phyloP scores from a whole-genome alignment of 2,329 filamentous ascomycete genomes.

The Botrytis sinoallii region DNA sequence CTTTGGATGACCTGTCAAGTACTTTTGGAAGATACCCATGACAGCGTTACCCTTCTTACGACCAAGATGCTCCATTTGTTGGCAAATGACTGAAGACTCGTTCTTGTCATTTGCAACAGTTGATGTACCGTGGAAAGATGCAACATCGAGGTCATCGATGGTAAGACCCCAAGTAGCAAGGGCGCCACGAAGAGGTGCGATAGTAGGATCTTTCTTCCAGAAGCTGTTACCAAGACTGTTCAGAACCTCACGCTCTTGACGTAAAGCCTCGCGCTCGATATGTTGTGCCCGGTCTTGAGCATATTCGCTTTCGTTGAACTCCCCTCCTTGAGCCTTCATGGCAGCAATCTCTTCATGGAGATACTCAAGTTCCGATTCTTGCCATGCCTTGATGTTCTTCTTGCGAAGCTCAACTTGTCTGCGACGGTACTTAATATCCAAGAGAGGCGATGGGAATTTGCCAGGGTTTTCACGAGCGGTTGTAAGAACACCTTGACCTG shows the following conservation, averaged over 20 bases:
- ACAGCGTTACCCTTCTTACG: constrained; percentile 95
- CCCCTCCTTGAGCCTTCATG: constrained; percentile 75
- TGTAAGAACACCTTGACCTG: constrained; percentile 93
- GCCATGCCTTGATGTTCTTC: constrained; percentile 93
- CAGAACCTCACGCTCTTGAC: constrained; percentile 91
- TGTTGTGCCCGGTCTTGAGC: constrained; percentile 79
- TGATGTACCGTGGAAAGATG: constrained; percentile 98
- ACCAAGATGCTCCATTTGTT: constrained; percentile 92
- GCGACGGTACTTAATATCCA: constrained; percentile 96
- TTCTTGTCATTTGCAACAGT: constrained; percentile 99
- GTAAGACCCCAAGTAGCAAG: constrained; percentile 98
- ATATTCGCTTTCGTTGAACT: constrained; percentile 81
- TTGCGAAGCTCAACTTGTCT: constrained; percentile 92
- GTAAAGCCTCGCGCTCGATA: constrained; percentile 80
- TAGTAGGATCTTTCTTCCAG: constrained; percentile 93
- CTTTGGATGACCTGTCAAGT: constrained; percentile 97
- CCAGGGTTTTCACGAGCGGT: constrained; percentile 86
- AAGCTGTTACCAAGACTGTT: constrained; percentile 96
- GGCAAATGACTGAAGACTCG: constrained; percentile 94
- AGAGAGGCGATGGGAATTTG: constrained; percentile 90
- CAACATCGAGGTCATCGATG: constrained; percentile 90
- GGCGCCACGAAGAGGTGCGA: constrained; percentile 92
- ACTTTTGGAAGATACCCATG: constrained; percentile 98
- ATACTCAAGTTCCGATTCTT: constrained; percentile 90
- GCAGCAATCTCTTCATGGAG: constrained; percentile 89